Evolutionary conservation across 345 rosid genomes (phyloP), one percentile per base, ranked within the genome.

Genomic region (Brassica carinata): DNA sequence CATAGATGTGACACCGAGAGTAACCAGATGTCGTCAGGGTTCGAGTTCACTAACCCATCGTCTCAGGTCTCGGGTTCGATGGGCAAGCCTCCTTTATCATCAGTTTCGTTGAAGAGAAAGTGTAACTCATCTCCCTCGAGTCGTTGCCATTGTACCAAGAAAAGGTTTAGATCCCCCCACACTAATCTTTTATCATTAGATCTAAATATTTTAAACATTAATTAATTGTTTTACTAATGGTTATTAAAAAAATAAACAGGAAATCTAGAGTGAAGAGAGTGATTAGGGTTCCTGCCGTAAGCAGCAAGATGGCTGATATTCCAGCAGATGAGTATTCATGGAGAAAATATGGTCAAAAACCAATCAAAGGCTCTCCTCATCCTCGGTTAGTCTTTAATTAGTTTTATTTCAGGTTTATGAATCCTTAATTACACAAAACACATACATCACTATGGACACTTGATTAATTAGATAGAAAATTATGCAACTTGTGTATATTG

Each of bases 261-360:
- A 95, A 95, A 80, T 87, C 89, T 5, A 91, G 88, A 78, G 76
- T 80, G 66, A 95, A 87, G 76, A 88, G 90, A 86, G 89, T 87
- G 73, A 79, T 88, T 2, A 89, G 95, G 73, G 92, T 90, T 65
- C 94, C 96, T 15, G 99, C 99, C 0, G 88, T 93, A 59, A 93
- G 99, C 64, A 80, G 69, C 38, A 95, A 91, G 84, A 86, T 88
- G 94, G 91, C 99, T 48, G 97, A 95, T 86, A 92, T 95, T 51
- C 98, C 99, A 36, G 83, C 98, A 0, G 98, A 95, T 48, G 96
- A 93, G 43, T 95, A 71, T 67, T 93, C 97, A 8, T 95, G 99
- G 99, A 90, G 99, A 82, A 95, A 95, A 57, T 95, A 95, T 45
- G 99, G 99, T 33, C 99, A 95, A 69, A 95, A 95, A 82, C 98